Base-by-base conservation (phyloP, 2,329 filamentous ascomycete species). In the Blastomyces gilchristii region DNA sequence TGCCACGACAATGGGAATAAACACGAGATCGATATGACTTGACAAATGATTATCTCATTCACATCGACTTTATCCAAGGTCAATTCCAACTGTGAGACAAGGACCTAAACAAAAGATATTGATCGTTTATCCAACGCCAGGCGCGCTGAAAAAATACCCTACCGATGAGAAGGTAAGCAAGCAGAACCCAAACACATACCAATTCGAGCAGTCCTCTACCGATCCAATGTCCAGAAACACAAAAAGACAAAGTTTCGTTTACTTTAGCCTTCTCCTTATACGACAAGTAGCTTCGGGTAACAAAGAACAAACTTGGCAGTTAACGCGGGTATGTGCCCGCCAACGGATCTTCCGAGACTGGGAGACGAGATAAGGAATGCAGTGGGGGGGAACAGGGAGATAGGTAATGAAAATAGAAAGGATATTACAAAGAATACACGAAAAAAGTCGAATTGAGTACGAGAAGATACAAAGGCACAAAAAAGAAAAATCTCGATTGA, bases 141-240 rank as follows among this genome's bases (percentile, higher is more conserved):
- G 18, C 25, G n/a, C 22, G 8, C 3, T 12, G 18, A 11, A 49
- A 47, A 22, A 45, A 16, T 6, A 12, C 2, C 8, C 9, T n/a
- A 14, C 31, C 37, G 7, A 58, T 43, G 16, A 14, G 22, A 18
- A 16, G 41, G 6, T 49, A 14, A 34, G 43, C 16, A 14, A 34
- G 43, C 8, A 47, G 41, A 34, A 59, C 34, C 57, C 41, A 59
- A 59, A 47, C 57, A 59, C 57, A 41, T 59, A 59, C 57, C 57
- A 47, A 41, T 22, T 8, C 1, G 2, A 58, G 4, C 1, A 58
- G 18, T 25, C 41, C 9, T n/a, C 5, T 12, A 18, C 41, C 0
- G 57, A 34, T 31, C 41, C 0, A 41, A 34, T 31, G 25, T 50
- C 47, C 22, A 14, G 22, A 28, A 8, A 43, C 41, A 34, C 41